Evolutionary conservation across 768 basidiomycete genomes (phyloP).

Genomic region (Mycena sanguinolenta): DNA sequence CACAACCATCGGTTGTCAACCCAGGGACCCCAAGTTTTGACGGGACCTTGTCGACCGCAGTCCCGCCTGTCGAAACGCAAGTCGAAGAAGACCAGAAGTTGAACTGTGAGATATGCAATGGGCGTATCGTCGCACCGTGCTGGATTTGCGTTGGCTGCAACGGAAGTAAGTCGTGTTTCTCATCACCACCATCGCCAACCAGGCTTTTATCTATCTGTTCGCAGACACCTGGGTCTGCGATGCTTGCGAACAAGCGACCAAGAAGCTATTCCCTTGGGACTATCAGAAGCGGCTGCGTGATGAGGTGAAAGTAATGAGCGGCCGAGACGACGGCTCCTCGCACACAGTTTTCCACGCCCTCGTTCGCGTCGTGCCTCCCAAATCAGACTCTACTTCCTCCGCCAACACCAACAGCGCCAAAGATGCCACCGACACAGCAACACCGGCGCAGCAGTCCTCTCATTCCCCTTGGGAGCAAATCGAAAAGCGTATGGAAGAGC

Average conservation of each 20-base stretch:
- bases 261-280: conserved; percentile 19
- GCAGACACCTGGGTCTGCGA: conserved; percentile 27
- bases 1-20: not conserved
- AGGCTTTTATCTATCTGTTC: too few species aligned
- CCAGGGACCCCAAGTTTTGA: not conserved
- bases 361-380: not conserved
- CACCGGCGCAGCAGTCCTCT: too few species aligned
- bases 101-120: conserved; percentile 4
- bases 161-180: not conserved
- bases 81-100: not conserved
- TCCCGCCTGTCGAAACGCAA: not conserved
- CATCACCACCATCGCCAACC: too few species aligned
- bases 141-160: conserved; percentile 26
- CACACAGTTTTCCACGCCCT: conserved; percentile 20
- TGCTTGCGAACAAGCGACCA: conserved; percentile 17
- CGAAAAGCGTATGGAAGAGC: conserved; percentile 16
- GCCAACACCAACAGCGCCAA: not conserved
- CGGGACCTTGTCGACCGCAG: not conserved
- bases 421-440: not conserved
- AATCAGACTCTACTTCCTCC: too few species aligned
- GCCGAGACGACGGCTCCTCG: not conserved
- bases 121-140: conserved; percentile 4
- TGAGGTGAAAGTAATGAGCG: not conserved
- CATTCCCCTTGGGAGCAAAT: conserved; percentile 28
- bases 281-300: conserved; percentile 16